phyloP scores from a whole-genome alignment of 148 eudicot species.

The Mesembryanthemum crystallinum region DNA sequence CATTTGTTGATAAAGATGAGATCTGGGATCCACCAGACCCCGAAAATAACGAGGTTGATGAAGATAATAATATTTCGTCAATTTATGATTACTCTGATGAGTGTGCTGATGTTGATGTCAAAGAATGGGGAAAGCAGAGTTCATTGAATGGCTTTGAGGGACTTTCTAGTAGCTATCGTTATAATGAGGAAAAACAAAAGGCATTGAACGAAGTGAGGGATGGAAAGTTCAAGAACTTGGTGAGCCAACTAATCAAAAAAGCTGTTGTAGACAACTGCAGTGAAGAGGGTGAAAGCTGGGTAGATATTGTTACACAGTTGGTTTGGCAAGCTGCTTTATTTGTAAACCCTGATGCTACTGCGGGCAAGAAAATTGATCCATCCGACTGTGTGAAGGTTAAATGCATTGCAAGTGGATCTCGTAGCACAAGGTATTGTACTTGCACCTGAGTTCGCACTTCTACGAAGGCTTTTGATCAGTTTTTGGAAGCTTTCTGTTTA shows the following conservation, averaged over 20 bases:
- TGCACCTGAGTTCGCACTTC: neutral
- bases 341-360: conserved; percentile 65
- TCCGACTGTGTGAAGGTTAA: conserved; percentile 86
- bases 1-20: conserved; percentile 38
- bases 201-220: conserved; percentile 68
- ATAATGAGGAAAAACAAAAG: conserved; percentile 53
- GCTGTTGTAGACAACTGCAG: conserved; percentile 44
- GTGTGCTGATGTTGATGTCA: conserved; percentile 58
- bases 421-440: conserved; percentile 52
- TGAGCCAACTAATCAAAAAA: conserved; percentile 60
- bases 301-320: conserved; percentile 69
- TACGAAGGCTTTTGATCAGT: neutral
- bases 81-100: conserved; percentile 74
- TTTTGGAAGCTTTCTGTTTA: neutral
- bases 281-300: conserved; percentile 57
- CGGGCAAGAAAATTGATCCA: conserved; percentile 89
- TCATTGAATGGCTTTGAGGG: conserved; percentile 46
- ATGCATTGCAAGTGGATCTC: conserved; percentile 78
- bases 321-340: conserved; percentile 86
- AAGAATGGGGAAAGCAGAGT: conserved; percentile 60
- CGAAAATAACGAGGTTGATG: conserved; percentile 57
- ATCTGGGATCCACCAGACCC: conserved; percentile 87
- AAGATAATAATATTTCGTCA: conserved; percentile 45
- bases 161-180: conserved; percentile 40
- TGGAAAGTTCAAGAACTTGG: conserved; percentile 79